Evolutionary conservation across 2,329 filamentous ascomycete genomes (phyloP), one percentile per base, ranked within the genome.

Genomic region (Cytospora leucostoma): DNA sequence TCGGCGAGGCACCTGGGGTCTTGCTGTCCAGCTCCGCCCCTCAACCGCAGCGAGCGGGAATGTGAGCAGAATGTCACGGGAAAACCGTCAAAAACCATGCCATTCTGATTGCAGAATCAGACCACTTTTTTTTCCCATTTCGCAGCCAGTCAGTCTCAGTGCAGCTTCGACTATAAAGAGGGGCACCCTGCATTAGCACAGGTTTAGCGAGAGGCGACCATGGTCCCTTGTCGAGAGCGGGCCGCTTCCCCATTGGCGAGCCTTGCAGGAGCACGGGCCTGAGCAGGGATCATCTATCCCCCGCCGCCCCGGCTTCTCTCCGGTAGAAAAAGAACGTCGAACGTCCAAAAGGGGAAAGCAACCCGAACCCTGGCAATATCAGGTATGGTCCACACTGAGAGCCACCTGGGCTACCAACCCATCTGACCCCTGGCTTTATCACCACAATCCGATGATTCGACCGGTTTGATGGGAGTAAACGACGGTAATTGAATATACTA

Each of bases 61-160:
- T 38, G 51, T 33, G 38, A 49, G 50, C 27, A 33, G 54, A 32
- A 55, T 61, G 58, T 61, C 58, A 61, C 32, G 58, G 54, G 47
- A 49, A 54, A 52, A 8, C 12, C 17, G 27, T 53, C 53, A 56
- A 61, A 61, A 61, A 61, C 38, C 59, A 56, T 52, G 59, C 59
- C 51, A 61, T 61, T 61, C 54, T 50, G 54, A 52, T 53, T 49
- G 53, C 51, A 61, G 51, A 61, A 61, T 61, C 59, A 61, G 59
- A 61, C 59, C 59, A 61, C 59, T 61, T 61, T 61, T 61, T 34
- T 34, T 8, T n/a, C 1, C 38, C 44, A 7, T 47, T 12, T 47
- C 32, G 49, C 59, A 61, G 59, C 51, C 50, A 27, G 27, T 27
- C 55, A 49, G 59, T 40, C 59, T 40, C 58, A 53, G n/a, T n/a